Evolutionary conservation across 179 eudicot species (phyloP), one percentile per base, ranked within the genome.

Genomic region (Beta macrorhiza): DNA sequence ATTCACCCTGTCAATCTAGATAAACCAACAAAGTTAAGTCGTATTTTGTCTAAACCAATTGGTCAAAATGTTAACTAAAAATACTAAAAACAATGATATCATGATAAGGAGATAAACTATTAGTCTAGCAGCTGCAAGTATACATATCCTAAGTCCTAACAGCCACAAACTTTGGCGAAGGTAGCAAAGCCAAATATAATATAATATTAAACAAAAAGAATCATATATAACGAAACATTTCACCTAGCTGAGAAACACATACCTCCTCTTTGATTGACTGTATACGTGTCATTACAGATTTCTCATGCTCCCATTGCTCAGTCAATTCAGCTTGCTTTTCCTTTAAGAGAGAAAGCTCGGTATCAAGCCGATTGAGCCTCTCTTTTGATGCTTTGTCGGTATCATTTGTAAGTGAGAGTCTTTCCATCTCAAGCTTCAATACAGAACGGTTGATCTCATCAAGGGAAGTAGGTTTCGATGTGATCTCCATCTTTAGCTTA

Each of bases 261-360:
- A 92, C 99, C 94, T 95, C 99, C 89, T 95, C 99, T 89, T 95
- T 95, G 49, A 95, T 91, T 5, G 99, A 95, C 79, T 91, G 98
- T 70, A 95, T 84, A 25, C 92, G 91, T 25, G 93, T 92, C 99
- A 95, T 95, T 16, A 94, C 97, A 83, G 82, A 71, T 83, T 91
- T 95, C 83, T 95, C 99, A 83, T 88, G 97, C 82, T 95, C 98
- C 99, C 99, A 94, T 79, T 95, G 99, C 84, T 91, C 96, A 78
- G 84, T 95, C 82, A 95, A 82, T 72, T 91, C 91, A 22, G 87
- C 85, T 86, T 93, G 99, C 79, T 90, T 91, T 85, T 89, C 88
- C 84, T 95, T 95, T 68, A 95, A 85, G 16, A 91, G 79, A 69
- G 93, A 84, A 37, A 95, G 87, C 80, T 95, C 99, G 4, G 94